A percentile compares a stretch with the other conserved stretches of the same genome.
Evolutionary conservation across 2,329 filamentous ascomycete species (phyloP).

Genomic region (Phyllosticta paracitricarpa): DNA sequence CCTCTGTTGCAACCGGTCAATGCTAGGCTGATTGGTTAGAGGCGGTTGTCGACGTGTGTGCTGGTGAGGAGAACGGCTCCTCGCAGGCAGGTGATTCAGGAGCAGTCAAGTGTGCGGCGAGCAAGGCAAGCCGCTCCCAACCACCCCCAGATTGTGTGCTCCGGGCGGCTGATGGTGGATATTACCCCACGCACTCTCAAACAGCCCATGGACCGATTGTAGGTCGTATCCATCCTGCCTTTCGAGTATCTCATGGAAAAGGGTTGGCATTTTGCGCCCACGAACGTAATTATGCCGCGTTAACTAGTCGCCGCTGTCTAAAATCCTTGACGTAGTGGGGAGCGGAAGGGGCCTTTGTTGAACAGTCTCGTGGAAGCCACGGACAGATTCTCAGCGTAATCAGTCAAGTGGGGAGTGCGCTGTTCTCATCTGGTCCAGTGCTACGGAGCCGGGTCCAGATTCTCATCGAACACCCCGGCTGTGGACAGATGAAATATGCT

Average conservation of each 20-base stretch:
- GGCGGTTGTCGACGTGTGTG: background rate
- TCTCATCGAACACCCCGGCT: conserved; percentile 3
- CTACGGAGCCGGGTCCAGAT: conserved; percentile 9
- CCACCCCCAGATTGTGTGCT: background rate
- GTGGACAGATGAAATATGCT: conserved; percentile 9
- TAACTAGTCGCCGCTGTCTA: background rate
- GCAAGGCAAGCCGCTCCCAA: background rate
- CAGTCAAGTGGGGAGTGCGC: background rate
- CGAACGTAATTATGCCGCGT: background rate
- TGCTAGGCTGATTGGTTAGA: background rate
- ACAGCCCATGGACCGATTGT: background rate
- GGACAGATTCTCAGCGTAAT: background rate
- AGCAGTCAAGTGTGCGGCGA: background rate
- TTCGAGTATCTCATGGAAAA: background rate
- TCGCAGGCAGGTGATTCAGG: background rate
- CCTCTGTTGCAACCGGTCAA: background rate
- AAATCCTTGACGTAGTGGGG: background rate
- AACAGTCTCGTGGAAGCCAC: background rate
- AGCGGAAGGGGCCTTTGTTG: background rate
- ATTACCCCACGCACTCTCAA: background rate
- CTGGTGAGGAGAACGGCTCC: background rate
- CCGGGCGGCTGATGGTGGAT: background rate
- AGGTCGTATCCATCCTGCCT: background rate
- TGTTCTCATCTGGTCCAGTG: conserved; percentile 2
- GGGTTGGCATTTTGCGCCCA: background rate